phyloP scores from a whole-genome alignment of 208 protist genomes.

The Spongospora subterranea region DNA sequence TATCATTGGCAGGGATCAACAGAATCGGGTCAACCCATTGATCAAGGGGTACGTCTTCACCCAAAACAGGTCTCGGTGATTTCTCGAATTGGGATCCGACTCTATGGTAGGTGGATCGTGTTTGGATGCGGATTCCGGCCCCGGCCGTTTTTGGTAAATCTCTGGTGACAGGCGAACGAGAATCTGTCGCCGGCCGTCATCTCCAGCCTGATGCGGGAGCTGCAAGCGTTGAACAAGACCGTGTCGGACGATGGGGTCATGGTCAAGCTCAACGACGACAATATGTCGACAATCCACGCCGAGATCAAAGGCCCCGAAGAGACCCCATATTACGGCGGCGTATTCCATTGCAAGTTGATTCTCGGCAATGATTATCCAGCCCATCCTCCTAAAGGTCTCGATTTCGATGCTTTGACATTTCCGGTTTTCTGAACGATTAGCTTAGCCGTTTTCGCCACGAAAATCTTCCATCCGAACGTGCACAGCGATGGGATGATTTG shows the following conservation, averaged over 20 bases:
- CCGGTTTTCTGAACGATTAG: neutral
- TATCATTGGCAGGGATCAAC: no score
- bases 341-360: slow-evolving; percentile 87
- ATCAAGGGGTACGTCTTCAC: no score
- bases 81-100: no score
- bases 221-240: slow-evolving; percentile 67
- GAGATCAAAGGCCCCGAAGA: slow-evolving; percentile 88
- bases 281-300: slow-evolving; percentile 88
- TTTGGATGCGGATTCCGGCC: no score
- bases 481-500: slow-evolving; percentile 94
- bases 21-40: no score
- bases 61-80: no score
- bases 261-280: slow-evolving; percentile 81
- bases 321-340: slow-evolving; percentile 92
- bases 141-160: no score
- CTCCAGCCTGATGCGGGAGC: slow-evolving; percentile 72
- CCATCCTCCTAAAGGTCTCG: slow-evolving; percentile 89
- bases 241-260: slow-evolving; percentile 86
- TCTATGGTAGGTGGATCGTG: no score
- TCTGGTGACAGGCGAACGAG: slow-evolving; percentile 66
- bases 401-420: neutral
- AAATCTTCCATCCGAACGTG: slow-evolving; percentile 99
- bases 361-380: slow-evolving; percentile 91
- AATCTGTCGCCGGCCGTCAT: slow-evolving; percentile 75
- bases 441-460: slow-evolving; percentile 89